Conservation (phyloP, 345 rosid genomes). For the Kandelia obovata region DNA sequence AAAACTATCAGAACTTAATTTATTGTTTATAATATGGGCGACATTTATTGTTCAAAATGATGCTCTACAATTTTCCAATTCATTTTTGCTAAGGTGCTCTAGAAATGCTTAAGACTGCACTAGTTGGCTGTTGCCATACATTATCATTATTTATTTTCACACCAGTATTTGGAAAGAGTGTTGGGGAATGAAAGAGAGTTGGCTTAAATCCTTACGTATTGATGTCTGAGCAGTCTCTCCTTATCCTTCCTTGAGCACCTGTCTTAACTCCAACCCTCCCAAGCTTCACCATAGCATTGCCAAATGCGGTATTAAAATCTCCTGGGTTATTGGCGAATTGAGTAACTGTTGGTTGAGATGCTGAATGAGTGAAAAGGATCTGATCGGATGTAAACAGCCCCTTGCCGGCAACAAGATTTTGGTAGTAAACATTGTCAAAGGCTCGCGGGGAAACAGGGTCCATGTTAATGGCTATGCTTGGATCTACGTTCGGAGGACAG, state of each 20-base stretch:
- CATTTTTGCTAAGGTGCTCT: too few relatives aligned
- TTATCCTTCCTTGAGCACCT: conserved; percentile 59
- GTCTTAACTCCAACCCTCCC: conserved; percentile 71
- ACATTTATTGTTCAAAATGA: too few relatives aligned
- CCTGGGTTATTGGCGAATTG: conserved; percentile 54
- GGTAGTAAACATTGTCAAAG: conserved; percentile 68
- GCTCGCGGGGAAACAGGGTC: conserved; percentile 49
- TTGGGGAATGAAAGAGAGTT: too few relatives aligned
- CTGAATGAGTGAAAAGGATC: conserved; percentile 45
- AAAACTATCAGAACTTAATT: too few relatives aligned
- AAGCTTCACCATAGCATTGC: conserved; percentile 62
- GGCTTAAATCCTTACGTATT: conserved; percentile 26
- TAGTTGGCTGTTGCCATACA: too few relatives aligned
- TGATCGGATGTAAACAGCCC: conserved; percentile 77
- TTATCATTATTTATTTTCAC: too few relatives aligned
- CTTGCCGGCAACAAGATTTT: conserved; percentile 64
- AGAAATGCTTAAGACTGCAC: too few relatives aligned
- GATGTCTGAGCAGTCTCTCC: conserved; percentile 61
- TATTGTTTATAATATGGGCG: too few relatives aligned
- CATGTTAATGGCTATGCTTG: conserved; percentile 45
- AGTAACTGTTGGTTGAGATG: conserved; percentile 48
- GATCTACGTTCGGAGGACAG: conserved; percentile 56
- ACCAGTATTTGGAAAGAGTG: too few relatives aligned
- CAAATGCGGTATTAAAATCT: conserved; percentile 58
- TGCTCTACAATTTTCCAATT: too few relatives aligned